Evolutionary conservation across 352 stramenopile species (phyloP).

Genomic region (Phytophthora fragariaefolia): DNA sequence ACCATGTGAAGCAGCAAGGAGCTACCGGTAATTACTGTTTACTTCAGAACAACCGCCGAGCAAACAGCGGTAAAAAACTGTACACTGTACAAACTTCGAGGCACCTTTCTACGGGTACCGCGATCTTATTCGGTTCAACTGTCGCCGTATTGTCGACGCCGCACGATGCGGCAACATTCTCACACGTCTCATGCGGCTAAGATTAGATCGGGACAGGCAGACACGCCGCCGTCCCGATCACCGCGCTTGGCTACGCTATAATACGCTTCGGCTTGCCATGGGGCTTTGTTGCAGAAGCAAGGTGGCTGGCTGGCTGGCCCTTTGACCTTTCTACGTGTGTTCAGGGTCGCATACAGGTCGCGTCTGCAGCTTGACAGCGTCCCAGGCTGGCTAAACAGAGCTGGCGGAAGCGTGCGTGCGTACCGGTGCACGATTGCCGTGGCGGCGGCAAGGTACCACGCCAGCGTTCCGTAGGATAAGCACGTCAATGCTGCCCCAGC

Average conservation of each 20-base stretch:
- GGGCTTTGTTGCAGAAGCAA: not conserved
- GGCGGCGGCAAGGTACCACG: slow-evolving; percentile 8
- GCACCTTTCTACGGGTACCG: no score
- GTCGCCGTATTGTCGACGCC: slow-evolving; percentile 14
- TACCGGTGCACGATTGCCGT: not conserved
- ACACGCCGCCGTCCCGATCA: not conserved
- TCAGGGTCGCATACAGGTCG: no score
- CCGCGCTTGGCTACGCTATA: not conserved
- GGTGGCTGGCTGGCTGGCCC: slow-evolving; percentile 3
- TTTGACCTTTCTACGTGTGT: slow-evolving; percentile 40
- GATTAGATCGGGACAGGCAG: no score
- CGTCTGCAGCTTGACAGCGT: slow-evolving; percentile 6
- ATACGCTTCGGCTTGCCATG: not conserved
- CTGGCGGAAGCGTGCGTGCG: slow-evolving; percentile 1
- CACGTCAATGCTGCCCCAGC: slow-evolving; percentile 21
- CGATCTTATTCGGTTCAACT: slow-evolving; percentile 32
- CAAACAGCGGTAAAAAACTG: no score
- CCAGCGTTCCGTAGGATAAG: slow-evolving; percentile 18
- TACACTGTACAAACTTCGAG: no score
- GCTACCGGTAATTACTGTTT: no score
- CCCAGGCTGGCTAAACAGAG: not conserved
- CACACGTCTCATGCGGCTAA: slow-evolving; percentile 14
- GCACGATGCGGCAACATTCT: not conserved
- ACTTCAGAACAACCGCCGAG: no score
- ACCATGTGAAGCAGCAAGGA: no score